A percentile compares a stretch with the other conserved stretches of the same genome.
Evolutionary conservation across 2,329 filamentous ascomycete genomes (phyloP).

Genomic region (Botrytis squamosa): DNA sequence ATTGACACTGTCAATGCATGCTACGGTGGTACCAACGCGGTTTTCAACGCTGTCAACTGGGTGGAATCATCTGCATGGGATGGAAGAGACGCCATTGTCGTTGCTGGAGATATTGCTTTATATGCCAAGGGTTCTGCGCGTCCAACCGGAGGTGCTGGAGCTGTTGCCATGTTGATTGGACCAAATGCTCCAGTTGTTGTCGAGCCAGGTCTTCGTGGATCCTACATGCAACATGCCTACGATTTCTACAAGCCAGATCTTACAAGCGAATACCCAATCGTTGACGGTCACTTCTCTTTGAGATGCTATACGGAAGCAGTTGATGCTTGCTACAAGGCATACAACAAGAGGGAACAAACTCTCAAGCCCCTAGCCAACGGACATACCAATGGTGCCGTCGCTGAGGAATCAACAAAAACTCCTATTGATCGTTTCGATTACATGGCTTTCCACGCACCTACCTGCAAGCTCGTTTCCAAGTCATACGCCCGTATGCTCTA

Average conservation of each 20-base stretch:
- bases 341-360: slow-evolving; percentile 69
- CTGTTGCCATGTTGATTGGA: slow-evolving; percentile 75
- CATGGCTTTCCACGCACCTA: slow-evolving; percentile 78
- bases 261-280: slow-evolving; percentile 82
- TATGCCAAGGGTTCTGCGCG: slow-evolving; percentile 82
- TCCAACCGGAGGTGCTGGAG: slow-evolving; percentile 77
- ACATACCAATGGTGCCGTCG: slow-evolving; percentile 51
- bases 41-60: slow-evolving; percentile 85
- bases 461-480: slow-evolving; percentile 84
- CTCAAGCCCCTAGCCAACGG: slow-evolving; percentile 52
- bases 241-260: slow-evolving; percentile 91
- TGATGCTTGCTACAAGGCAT: slow-evolving; percentile 78
- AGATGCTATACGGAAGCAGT: slow-evolving; percentile 80
- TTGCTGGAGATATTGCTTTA: slow-evolving; percentile 79
- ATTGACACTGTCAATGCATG: slow-evolving; percentile 82
- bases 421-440: slow-evolving; percentile 80
- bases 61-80: slow-evolving; percentile 86
- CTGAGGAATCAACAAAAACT: slow-evolving; percentile 49
- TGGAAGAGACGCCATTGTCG: slow-evolving; percentile 75
- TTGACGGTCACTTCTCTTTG: slow-evolving; percentile 80
- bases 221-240: slow-evolving; percentile 80
- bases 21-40: slow-evolving; percentile 81
- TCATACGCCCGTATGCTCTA: slow-evolving; percentile 81
- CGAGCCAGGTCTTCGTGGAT: slow-evolving; percentile 76
- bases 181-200: slow-evolving; percentile 74